Percentiles rank a stretch among this genome's conserved stretches.
Evolutionary conservation across 2,329 filamentous ascomycete genomes (phyloP).

Genomic region (Apiospora malaysiana): DNA sequence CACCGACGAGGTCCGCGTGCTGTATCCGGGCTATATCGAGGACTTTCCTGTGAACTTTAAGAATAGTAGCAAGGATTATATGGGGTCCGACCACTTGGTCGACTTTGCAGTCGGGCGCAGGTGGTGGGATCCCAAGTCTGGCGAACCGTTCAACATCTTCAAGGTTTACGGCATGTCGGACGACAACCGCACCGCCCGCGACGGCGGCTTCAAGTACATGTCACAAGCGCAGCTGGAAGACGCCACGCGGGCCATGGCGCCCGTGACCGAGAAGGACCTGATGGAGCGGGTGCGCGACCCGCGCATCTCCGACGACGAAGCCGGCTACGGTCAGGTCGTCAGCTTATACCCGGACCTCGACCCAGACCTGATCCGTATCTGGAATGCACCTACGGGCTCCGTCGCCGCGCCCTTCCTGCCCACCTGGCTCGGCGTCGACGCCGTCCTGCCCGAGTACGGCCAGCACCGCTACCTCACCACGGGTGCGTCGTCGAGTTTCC

Average conservation of each 20-base stretch:
- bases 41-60: constrained; percentile 35
- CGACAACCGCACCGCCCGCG: constrained; percentile 31
- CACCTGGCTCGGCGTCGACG: constrained; percentile 36
- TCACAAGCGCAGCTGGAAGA: constrained; percentile 35
- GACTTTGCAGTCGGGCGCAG: constrained; percentile 35
- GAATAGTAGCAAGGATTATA: constrained; percentile 31
- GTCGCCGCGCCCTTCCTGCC: constrained; percentile 36
- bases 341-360: constrained; percentile 30
- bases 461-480: constrained; percentile 38
- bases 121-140: constrained; percentile 34
- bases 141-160: constrained; percentile 37
- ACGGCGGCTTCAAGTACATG: constrained; percentile 40
- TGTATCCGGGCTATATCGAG: constrained; percentile 39
- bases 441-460: constrained; percentile 35
- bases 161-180: constrained; percentile 33
- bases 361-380: constrained; percentile 33
- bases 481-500: constrained; percentile 34
- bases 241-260: constrained; percentile 46
- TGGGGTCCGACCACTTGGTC: constrained; percentile 36
- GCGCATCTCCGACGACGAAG: constrained; percentile 36
- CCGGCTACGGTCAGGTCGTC: constrained; percentile 38
- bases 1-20: constrained; percentile 33
- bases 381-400: constrained; percentile 36
- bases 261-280: constrained; percentile 55
- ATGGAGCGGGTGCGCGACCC: constrained; percentile 42